Evolutionary conservation across 495 filamentous ascomycete genomes (phyloP), one percentile per base, ranked within the genome.

Genomic region (Pseudotulostoma volvatum): DNA sequence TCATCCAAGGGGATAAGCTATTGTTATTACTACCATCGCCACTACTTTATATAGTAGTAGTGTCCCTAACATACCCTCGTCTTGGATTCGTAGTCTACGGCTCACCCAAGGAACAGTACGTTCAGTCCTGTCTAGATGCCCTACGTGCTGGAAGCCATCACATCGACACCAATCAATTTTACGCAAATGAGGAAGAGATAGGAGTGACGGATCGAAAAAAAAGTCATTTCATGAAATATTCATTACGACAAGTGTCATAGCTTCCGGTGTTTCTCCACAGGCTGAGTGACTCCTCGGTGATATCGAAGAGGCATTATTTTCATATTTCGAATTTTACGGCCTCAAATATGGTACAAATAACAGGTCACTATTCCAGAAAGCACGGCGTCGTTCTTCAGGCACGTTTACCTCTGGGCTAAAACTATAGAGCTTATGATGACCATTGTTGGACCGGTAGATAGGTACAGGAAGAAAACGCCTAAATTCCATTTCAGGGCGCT

Each of bases 41-140:
- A n/a, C n/a, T n/a, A n/a, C n/a, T n/a, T n/a, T n/a, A n/a, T n/a
- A n/a, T n/a, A n/a, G n/a, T n/a, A n/a, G n/a, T n/a, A n/a, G n/a
- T n/a, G n/a, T n/a, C n/a, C n/a, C n/a, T n/a, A n/a, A n/a, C n/a
- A n/a, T n/a, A n/a, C n/a, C 81, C 78, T 18, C 64, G 60, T 36
- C 67, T 86, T n/a, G 79, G 81, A 9, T 84, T 85, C 47, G 80
- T 80, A 31, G 77, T 84, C 47, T 84, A 76, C 54, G 68, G 67
- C 36, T 74, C 71, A 8, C 61, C 61, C 7, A 36, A 53, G 13
- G 41, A 59, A 16, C 60, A 66, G 39, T 77, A 71, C 52, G 59
- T 67, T 11, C 46, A 65, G 18, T 76, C 76, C 3, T 70, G 65
- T 44, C 56, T 67, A n/a, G 65, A 62, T 23, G 79, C 79, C n/a